Evolutionary conservation across 331 rosid genomes (phyloP), one percentile per base, ranked within the genome.

Genomic region (Pyracantha coccinea): DNA sequence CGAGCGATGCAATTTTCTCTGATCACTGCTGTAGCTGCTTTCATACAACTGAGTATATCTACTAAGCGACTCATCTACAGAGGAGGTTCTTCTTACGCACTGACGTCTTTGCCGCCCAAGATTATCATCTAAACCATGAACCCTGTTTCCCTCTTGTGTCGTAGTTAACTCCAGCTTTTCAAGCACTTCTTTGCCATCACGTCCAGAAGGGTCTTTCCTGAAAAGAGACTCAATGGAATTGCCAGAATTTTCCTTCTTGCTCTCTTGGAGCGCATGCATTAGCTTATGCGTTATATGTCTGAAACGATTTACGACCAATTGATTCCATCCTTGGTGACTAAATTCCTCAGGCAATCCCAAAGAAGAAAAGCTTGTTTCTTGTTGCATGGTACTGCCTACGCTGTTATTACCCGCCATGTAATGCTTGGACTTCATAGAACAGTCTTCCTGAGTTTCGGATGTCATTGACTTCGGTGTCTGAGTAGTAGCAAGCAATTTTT

Each of bases 311-410:
- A 92, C 20, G 57, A 92, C 99, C 80, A 82, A 47, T 55, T 90
- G 93, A 82, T 92, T 95, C 99, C 99, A 95, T 44, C 97, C 97
- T 74, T 73, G 86, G 75, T 84, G 81, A 77, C 66, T 80, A 64
- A 72, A 54, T 73, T 83, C 89, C 58, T 71, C 83, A 55, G 89
- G 66, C 23, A 75, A 53, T 33, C 73, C 77, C 20, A 72, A 19
- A 17, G 79, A 80, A 75, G 87, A 75, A 69, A 33, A 23, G 25
- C 59, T 74, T 33, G 72, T 10, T 41, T 77, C 79, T 70, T 78
- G 76, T 73, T 76, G 24, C 68, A 66, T 16, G 28, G 69, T 32
- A 52, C 73, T 69, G 69, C 28, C 80, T 52, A 21, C 62, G 19
- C 61, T 71, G 68, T 17, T 50, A 67, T 75, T 81, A 57, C 25